Base-by-base conservation (phyloP, 2,329 filamentous ascomycete species). In the Trichophyton rubrum region DNA sequence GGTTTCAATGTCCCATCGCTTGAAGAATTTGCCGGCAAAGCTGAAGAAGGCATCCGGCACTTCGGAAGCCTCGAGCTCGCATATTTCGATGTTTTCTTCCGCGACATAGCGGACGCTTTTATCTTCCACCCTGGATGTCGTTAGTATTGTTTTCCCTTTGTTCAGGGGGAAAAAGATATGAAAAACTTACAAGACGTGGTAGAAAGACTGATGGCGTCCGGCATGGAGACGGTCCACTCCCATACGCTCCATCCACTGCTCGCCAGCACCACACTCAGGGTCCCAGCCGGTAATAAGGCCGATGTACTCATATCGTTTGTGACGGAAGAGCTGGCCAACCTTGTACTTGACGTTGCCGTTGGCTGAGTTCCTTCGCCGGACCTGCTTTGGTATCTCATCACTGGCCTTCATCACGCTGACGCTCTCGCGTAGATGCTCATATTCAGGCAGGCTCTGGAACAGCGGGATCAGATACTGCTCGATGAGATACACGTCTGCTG, bases 261-360 rank as follows among this genome's bases (percentile, higher is more conserved):
- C 84, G 58, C 78, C 77, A 9, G 79, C 80, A 59, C 75, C 80
- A 68, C 80, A 86, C 64, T 79, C 78, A 27, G 74, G 73, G 66
- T 88, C 85, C 91, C 92, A 99, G n/a, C 91, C 91, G 13, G 87
- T 89, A 62, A 99, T 88, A 27, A 95, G 82, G 17, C 87, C 91
- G 56, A 85, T 78, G 71, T 92, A 96, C 20, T 81, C 77, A 70
- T 93, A 96, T 53, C 90, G 82, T 63, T 80, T 84, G 73, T 99
- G 93, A 56, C 80, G 81, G 70, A 97, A 95, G 5, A 96, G 81
- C 67, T 95, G 87, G 0, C 93, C 93, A 56, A 96, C 82, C 58
- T 79, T 82, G 71, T 84, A 92, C 62, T 75, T 80, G 58, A 90
- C 82, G 30, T 73, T 68, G n/a, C 69, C 68, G 63, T 69, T 67